Base-by-base conservation (phyloP, 2,329 filamentous ascomycete genomes). In the Apiospora phragmitis region DNA sequence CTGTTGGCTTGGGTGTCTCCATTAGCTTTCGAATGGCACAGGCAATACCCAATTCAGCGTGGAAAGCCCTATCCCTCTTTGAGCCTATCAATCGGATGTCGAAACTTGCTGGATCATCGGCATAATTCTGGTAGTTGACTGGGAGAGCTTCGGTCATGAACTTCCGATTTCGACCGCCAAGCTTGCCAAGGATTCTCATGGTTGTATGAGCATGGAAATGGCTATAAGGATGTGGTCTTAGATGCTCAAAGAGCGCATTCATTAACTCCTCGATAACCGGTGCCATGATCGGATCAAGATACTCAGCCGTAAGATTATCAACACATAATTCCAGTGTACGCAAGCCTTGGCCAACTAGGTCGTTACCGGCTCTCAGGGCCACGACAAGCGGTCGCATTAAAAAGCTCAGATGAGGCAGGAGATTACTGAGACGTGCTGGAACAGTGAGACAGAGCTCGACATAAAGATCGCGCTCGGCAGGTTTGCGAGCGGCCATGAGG, bases 231-330 rank as follows among this genome's bases (percentile, higher is more conserved):
- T 95, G 92, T 9, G 96, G 97, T 76, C 93, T 93, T 55, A 99
- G 87, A 80, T 99, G 97, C 73, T 98, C 95, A 87, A 97, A 99
- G 1, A 99, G 86, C 1, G 95, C 95, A 65, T 94, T 96, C 96
- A 99, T 99, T 62, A 99, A 86, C 79, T 99, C 96, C 76, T 99
- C 95, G 81, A 99, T 98, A 35, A 98, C 97, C 0, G 96, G 97
- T 2, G 95, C 94, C 95, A 99, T 99, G 77, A 99, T 98, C 0
- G 96, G 97, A 76, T 99, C 96, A 18, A 99, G 85, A 78, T 99
- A 99, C 77, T 99, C 96, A 0, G 96, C 95, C 0, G 97, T 99
- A 0, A 99, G 87, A 76, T 99, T 99, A 74, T 99, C 96, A 24
- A 99, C 96, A 77, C 96, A 99, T 1, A 99, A 88, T 78, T 99